Evolutionary conservation across 805 yeast genomes (phyloP), one percentile per base, ranked within the genome.

Genomic region (Komagataella ulmi): DNA sequence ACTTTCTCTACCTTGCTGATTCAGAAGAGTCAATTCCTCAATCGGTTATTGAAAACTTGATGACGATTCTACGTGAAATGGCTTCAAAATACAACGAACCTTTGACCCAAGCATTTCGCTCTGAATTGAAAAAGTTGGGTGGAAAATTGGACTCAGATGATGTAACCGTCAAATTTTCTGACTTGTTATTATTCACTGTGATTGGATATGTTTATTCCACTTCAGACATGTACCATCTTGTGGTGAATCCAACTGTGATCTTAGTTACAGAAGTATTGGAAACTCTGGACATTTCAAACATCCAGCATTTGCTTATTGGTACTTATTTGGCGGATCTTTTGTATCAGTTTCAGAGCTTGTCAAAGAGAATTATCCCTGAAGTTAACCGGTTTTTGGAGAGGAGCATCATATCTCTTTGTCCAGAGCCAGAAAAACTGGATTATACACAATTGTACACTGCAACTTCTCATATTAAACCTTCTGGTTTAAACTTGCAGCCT

Each of bases 171-270:
- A 66, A 63, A 46, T 58, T 67, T 14, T 68, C 77, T 1, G 96
- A 89, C 61, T 66, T 88, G 53, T 66, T 87, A 5, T 77, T 85
- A 54, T 86, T 83, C 60, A 72, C 81, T 0, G 59, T 88, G 4
- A 73, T 90, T 53, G 97, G 97, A 6, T 71, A 75, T 51, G 63
- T 89, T 3, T 93, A 85, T 62, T 90, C 99, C 0, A 88, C 97
- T 0, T 93, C 99, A 0, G 99, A 93, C 71, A 90, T 88, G 62
- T 91, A 86, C 67, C 99, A 93, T 71, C 73, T 89, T 54, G 85
- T 93, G 8, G 90, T 83, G 3, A 90, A 97, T 0, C 96, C 97
- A 3, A 76, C 91, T 1, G 69, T 79, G 30, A 76, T 93, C 40
- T 67, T 88, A 45, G 79, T 88, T 71, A 77, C 83, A 49, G 91